A percentile compares a stretch with the other conserved stretches of the same genome.
Conservation (phyloP, 306 rosid species). For the Malus sieversii region DNA sequence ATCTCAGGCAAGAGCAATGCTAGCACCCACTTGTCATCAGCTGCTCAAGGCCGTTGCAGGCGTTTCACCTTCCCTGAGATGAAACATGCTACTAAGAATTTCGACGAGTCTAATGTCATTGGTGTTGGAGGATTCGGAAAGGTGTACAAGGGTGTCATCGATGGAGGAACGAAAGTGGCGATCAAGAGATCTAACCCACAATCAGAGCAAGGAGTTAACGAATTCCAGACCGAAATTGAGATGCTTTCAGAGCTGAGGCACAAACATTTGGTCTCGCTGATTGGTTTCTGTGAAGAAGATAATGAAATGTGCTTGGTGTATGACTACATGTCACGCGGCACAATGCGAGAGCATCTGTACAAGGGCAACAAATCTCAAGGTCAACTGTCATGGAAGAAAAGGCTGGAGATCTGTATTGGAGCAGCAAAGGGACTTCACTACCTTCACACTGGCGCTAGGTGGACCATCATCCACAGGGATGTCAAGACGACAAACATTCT, state of each 20-base stretch:
- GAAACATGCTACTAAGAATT: constrained; percentile 36
- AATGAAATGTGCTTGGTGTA: constrained; percentile 46
- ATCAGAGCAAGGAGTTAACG: constrained; percentile 49
- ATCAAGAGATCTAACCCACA: constrained; percentile 45
- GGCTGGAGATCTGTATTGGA: constrained; percentile 51
- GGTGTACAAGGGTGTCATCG: constrained; percentile 43
- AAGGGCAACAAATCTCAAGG: constrained; percentile 34
- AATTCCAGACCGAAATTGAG: constrained; percentile 49
- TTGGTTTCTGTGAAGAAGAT: constrained; percentile 49
- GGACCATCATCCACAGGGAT: constrained; percentile 49
- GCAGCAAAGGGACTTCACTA: constrained; percentile 57
- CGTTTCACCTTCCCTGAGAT: constrained; percentile 36
- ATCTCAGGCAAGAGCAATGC: constrained; percentile 36
- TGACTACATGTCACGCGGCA: constrained; percentile 43
- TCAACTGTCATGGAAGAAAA: constrained; percentile 38
- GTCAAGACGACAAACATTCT: constrained; percentile 54
- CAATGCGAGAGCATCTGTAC: constrained; percentile 42
- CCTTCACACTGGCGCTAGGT: constrained; percentile 50
- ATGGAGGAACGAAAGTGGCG: constrained; percentile 39
- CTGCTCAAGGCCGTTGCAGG: constrained; percentile 46
- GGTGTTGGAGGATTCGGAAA: constrained; percentile 56
- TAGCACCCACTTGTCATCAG: constrained; percentile 20
- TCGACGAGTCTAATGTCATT: constrained; percentile 37
- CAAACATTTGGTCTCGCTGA: constrained; percentile 42
- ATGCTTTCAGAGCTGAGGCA: constrained; percentile 53